Percentiles rank a stretch among this genome's conserved stretches.
These are phyloP conservation scores for Nitzschia sp. DNA, from an alignment of 108 stramenopile species.

Conservation along the genomic window DNA sequence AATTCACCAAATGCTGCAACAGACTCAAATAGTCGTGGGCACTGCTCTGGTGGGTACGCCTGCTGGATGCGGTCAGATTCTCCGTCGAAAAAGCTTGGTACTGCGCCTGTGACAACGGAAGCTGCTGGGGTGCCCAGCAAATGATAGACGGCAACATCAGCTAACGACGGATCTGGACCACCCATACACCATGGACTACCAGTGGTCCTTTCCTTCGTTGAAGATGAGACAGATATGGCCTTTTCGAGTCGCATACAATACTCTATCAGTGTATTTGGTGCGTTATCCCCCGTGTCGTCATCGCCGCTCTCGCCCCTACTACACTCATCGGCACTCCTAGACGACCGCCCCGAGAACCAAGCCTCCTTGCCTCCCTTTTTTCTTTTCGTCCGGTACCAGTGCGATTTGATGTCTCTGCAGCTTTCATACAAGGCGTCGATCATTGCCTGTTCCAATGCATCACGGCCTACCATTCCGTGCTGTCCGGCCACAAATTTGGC, in stretches of 20 bases:
- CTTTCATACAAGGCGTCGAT: constrained; percentile 5
- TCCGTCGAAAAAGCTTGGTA: constrained; percentile 3
- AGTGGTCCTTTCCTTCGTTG: background rate
- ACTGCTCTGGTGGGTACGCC: background rate
- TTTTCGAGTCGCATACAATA: constrained; percentile 2
- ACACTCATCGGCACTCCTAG: background rate
- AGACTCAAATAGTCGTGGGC: background rate
- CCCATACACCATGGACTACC: constrained; percentile 11
- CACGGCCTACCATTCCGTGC: constrained; percentile 2
- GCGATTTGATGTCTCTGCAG: background rate
- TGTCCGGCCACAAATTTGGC: constrained; percentile 2
- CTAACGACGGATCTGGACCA: background rate
- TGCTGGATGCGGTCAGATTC: constrained; percentile 2
- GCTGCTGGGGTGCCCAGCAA: background rate
- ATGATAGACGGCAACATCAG: constrained; percentile 7
- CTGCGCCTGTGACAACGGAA: background rate
- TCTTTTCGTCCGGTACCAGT: constrained; percentile 4
- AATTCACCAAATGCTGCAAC: background rate
- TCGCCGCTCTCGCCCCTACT: no score
- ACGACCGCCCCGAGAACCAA: background rate
- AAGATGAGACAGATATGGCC: background rate
- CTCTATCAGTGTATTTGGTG: background rate
- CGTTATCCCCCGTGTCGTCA: background rate
- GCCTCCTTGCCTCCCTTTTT: background rate
- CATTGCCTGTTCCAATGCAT: constrained; percentile 7